Conservation (phyloP, 148 eudicot genomes). For the Dysphania ambrosioides region DNA sequence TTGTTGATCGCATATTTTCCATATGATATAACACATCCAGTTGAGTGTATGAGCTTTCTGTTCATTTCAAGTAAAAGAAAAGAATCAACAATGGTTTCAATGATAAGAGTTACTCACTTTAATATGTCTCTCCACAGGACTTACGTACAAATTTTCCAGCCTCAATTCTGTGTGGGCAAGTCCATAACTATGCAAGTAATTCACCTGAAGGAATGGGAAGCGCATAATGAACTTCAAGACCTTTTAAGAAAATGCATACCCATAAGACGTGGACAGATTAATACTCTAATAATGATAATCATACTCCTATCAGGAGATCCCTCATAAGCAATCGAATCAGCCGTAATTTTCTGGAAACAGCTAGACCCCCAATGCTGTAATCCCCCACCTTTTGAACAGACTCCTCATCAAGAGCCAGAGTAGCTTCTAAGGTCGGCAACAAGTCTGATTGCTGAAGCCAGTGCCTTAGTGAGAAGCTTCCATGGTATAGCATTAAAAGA, state of each 20-base stretch:
- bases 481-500: slow-evolving; percentile 66
- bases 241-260: background rate
- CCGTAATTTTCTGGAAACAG: slow-evolving; percentile 80
- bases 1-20: background rate
- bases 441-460: slow-evolving; percentile 98
- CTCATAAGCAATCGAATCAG: slow-evolving; percentile 87
- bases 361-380: slow-evolving; percentile 91
- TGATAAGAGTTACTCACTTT: slow-evolving; percentile 56
- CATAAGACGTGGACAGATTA: slow-evolving; percentile 1
- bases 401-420: slow-evolving; percentile 92
- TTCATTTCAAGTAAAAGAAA: background rate
- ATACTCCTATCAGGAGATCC: slow-evolving; percentile 97
- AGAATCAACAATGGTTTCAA: background rate
- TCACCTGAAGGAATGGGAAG: slow-evolving; percentile 54
- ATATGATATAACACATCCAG: background rate
- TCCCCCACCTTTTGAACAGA: slow-evolving; percentile 91
- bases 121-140: slow-evolving; percentile 93
- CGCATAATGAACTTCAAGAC: background rate
- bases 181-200: slow-evolving; percentile 97
- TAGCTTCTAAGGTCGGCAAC: slow-evolving; percentile 96
- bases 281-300: slow-evolving; percentile 21
- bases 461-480: slow-evolving; percentile 83
- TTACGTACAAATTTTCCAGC: slow-evolving; percentile 85
- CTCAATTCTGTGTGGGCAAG: slow-evolving; percentile 97
- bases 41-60: background rate